phyloP scores from a whole-genome alignment of 192 early-diverging fungal species.

The Physocladia obscura region DNA sequence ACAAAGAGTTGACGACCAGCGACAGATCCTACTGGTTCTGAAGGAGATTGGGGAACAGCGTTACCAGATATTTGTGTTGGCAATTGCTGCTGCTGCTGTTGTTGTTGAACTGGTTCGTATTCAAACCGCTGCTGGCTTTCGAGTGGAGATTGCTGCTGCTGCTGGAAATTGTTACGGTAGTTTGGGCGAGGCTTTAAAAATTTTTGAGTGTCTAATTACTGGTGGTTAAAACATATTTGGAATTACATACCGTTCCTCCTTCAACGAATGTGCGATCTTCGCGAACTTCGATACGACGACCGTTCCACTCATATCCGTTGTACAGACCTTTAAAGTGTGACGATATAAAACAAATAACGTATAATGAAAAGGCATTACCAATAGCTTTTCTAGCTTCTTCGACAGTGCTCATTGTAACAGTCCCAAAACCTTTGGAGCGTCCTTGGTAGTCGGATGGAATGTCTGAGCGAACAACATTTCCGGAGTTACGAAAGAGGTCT shows the following conservation, averaged over 20 bases:
- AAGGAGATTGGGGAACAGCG: too few species aligned
- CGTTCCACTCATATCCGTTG: conserved; percentile 69
- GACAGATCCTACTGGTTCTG: too few species aligned
- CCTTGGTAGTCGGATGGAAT: conserved; percentile 51
- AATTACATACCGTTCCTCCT: conserved; percentile 24
- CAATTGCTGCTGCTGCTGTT: too few species aligned
- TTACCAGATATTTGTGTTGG: too few species aligned
- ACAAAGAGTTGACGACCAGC: conserved; percentile 58
- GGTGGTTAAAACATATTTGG: too few species aligned
- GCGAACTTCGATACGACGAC: conserved; percentile 69
- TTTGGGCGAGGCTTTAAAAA: too few species aligned
- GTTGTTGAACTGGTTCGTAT: too few species aligned
- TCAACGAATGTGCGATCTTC: conserved; percentile 65
- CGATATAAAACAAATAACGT: background rate
- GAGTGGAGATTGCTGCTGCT: background rate
- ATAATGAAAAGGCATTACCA: conserved; percentile 31
- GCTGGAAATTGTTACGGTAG: too few species aligned
- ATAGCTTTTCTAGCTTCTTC: conserved; percentile 72
- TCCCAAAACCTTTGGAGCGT: conserved; percentile 72
- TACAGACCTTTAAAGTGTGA: conserved; percentile 47
- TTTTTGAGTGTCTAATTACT: too few species aligned
- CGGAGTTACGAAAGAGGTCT: conserved; percentile 64
- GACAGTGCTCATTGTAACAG: conserved; percentile 60
- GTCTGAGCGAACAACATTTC: conserved; percentile 65
- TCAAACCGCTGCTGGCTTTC: too few species aligned